phyloP scores from a whole-genome alignment of 495 filamentous ascomycete species.

The Penicillium riverlandense region DNA sequence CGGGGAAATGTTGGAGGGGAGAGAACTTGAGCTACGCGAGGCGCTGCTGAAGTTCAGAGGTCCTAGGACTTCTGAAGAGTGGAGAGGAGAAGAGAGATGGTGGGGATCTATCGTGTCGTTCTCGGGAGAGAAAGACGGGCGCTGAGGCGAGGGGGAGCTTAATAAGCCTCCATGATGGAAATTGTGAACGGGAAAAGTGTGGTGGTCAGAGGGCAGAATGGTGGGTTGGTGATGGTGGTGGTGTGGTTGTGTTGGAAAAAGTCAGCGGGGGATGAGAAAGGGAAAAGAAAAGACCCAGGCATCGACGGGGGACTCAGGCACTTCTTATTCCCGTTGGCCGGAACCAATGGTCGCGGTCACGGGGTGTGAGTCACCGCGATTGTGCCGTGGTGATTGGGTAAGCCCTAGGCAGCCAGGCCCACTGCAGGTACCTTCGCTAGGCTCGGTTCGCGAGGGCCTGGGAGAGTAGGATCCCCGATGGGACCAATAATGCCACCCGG shows the following conservation, averaged over 20 bases:
- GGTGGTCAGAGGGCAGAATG: conserved; percentile 1
- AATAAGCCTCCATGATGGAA: conserved; percentile 48
- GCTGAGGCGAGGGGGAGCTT: conserved; percentile 25
- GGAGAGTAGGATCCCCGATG: no score
- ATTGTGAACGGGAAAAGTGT: conserved; percentile 17
- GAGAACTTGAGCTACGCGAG: conserved; percentile 48
- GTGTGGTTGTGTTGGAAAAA: conserved; percentile 3
- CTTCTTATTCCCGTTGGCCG: conserved; percentile 14
- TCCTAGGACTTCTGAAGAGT: conserved; percentile 39
- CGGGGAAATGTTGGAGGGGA: conserved; percentile 33
- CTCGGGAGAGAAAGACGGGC: conserved; percentile 36
- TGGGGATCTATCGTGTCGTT: conserved; percentile 43
- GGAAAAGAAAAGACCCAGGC: conserved; percentile 24
- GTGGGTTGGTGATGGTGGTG: not conserved
- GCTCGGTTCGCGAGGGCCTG: not conserved
- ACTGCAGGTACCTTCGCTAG: not conserved
- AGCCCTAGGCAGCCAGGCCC: not conserved
- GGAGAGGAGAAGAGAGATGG: conserved; percentile 29
- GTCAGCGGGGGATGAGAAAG: conserved; percentile 3
- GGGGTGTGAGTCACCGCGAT: conserved; percentile 37
- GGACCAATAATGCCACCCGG: no score
- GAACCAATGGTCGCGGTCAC: conserved; percentile 22
- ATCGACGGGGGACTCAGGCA: conserved; percentile 33
- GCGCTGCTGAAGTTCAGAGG: conserved; percentile 52
- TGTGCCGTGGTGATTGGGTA: conserved; percentile 16